Evolutionary conservation across 1,284 basidiomycete species (phyloP).

Genomic region (Puccinia triticina): DNA sequence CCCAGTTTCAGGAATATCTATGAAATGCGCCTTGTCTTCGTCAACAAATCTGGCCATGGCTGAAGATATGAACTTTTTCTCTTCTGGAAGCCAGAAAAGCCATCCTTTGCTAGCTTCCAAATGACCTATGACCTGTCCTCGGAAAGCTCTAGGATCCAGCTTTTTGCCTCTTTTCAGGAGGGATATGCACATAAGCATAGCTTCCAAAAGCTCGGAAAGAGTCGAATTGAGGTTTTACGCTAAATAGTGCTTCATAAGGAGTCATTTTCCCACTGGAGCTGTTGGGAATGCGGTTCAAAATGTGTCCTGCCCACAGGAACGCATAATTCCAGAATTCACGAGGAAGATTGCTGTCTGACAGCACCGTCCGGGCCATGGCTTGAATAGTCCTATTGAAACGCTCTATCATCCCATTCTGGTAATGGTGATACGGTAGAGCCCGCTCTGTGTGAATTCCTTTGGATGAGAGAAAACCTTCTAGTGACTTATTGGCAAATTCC

Average conservation of each 20-base stretch:
- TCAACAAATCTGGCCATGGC: background rate
- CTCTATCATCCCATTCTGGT: constrained; percentile 20
- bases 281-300: constrained; percentile 24
- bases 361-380: constrained; percentile 1
- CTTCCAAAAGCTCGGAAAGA: background rate
- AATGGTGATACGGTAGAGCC: background rate
- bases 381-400: background rate
- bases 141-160: constrained; percentile 1
- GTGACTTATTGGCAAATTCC: background rate
- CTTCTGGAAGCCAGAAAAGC: background rate
- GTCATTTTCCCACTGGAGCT: background rate
- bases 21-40: too few relatives aligned
- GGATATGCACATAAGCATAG: constrained; percentile 15
- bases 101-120: too few relatives aligned
- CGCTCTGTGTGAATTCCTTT: background rate
- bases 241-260: constrained; percentile 2
- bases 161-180: background rate
- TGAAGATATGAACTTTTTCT: background rate
- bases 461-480: too few relatives aligned
- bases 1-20: too few relatives aligned
- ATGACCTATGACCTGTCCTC: background rate
- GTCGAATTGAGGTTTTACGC: constrained; percentile 6
- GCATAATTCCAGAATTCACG: constrained; percentile 17
- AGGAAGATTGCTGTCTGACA: background rate
- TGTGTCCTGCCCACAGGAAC: too few relatives aligned